Evolutionary conservation across 495 filamentous ascomycete genomes (phyloP).

Genomic region (Daldinia grandis): DNA sequence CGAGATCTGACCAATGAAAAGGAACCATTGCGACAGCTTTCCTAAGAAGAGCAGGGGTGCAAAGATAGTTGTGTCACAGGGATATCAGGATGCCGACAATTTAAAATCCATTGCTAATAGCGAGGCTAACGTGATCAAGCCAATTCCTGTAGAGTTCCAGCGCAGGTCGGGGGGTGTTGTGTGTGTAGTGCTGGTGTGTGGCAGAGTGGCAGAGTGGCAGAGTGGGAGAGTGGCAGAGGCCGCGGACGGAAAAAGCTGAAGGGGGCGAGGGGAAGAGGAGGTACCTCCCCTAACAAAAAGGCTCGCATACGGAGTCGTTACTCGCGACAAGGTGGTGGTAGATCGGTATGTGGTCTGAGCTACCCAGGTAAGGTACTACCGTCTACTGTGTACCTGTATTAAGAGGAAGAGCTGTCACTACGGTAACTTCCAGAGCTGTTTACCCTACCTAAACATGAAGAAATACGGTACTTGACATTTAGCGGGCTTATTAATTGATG

Average conservation of each 20-base stretch:
- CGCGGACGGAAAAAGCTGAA: conserved; percentile 35
- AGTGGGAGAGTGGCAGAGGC: conserved; percentile 20
- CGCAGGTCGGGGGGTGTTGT: conserved; percentile 18
- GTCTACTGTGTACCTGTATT: neutral
- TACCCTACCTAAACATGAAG: conserved; percentile 6
- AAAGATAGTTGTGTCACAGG: conserved; percentile 42
- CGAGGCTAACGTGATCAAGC: conserved; percentile 42
- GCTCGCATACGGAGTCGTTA: neutral
- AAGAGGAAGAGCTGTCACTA: conserved; percentile 1
- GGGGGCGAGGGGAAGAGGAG: conserved; percentile 14
- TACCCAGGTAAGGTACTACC: neutral
- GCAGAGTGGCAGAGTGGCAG: conserved; percentile 24
- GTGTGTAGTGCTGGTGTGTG: conserved; percentile 1
- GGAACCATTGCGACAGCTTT: conserved; percentile 39
- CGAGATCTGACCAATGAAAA: conserved; percentile 32
- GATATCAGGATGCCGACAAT: conserved; percentile 39
- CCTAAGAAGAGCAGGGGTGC: conserved; percentile 27
- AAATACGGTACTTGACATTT: conserved; percentile 17
- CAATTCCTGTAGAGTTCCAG: conserved; percentile 38
- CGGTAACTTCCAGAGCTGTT: conserved; percentile 17
- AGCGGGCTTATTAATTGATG: conserved; percentile 9
- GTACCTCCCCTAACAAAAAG: conserved; percentile 12
- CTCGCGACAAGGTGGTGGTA: conserved; percentile 1
- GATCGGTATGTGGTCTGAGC: neutral
- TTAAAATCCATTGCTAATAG: conserved; percentile 43